phyloP scores from a whole-genome alignment of 2,329 filamentous ascomycete species.

The Exophiala sp. region DNA sequence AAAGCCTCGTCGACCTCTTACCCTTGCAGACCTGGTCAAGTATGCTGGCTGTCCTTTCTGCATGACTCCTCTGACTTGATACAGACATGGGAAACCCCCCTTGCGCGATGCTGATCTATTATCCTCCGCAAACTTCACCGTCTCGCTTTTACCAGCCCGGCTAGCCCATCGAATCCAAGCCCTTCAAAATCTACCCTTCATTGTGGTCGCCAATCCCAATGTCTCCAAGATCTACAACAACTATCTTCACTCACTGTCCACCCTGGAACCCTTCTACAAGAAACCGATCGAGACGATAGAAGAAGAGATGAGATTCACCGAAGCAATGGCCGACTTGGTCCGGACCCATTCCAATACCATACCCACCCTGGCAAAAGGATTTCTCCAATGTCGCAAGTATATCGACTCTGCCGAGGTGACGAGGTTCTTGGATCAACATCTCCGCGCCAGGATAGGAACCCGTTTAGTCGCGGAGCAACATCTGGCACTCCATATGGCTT shows the following conservation, averaged over 20 bases:
- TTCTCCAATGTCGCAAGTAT: conserved; percentile 88
- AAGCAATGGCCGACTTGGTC: conserved; percentile 90
- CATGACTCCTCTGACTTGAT: conserved; percentile 14
- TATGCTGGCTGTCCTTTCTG: conserved; percentile 39
- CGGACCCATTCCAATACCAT: conserved; percentile 93
- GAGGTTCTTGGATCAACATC: conserved; percentile 83
- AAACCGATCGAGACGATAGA: conserved; percentile 67
- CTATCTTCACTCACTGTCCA: conserved; percentile 88
- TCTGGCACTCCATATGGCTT: conserved; percentile 75
- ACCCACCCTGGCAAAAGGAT: conserved; percentile 81
- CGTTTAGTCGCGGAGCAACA: conserved; percentile 93
- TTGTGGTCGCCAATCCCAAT: conserved; percentile 96
- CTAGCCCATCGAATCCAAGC: conserved; percentile 92
- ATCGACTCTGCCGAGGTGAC: conserved; percentile 80
- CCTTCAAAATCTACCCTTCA: conserved; percentile 87
- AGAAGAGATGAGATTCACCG: conserved; percentile 85
- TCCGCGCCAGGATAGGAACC: conserved; percentile 89
- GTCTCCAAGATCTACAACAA: conserved; percentile 93
- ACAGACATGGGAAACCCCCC: conserved; percentile 69
- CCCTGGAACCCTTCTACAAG: conserved; percentile 76
- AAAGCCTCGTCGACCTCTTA: conserved; percentile 71
- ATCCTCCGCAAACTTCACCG: conserved; percentile 89
- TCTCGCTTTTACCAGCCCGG: conserved; percentile 83
- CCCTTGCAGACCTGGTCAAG: conserved; percentile 83
- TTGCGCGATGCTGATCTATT: conserved; percentile 74